Evolutionary conservation across 1,139 yeast genomes (phyloP), one percentile per base, ranked within the genome.

Genomic region (Geotrichum histeridarum): DNA sequence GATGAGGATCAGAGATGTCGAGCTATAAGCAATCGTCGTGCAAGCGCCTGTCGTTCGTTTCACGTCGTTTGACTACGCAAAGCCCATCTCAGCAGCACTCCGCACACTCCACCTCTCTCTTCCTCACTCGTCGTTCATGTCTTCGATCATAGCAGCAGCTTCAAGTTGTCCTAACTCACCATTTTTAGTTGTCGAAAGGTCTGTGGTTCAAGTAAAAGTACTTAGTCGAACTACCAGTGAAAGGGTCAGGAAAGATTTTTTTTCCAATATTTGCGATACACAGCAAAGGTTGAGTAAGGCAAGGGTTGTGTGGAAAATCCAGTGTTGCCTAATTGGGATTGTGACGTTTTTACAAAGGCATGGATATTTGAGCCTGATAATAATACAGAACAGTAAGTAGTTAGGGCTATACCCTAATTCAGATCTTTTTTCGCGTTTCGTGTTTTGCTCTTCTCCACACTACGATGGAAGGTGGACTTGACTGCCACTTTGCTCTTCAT

Each of bases 171-270:
- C 11, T 12, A 9, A 51, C 54, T 51, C 37, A 51, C 54, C 54
- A 51, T 51, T 33, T 51, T 51, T 33, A 39, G 15, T 41, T 48
- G 35, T 37, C 45, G 42, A 50, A 50, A 39, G 53, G 52, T 41
- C 36, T 50, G 53, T 45, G 47, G 48, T 42, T 50, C 48, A 22
- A n/a, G 48, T 27, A 17, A 18, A 14, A 33, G 32, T 33, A 33
- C 42, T 22, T 50, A 33, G 53, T 50, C 53, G 54, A 45, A 51
- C 54, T 51, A 42, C 54, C 54, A 47, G 41, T 45, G 42, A 50
- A 50, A 39, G 53, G 48, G 36, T 36, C 42, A 36, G 35, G 43
- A 32, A 37, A 42, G 41, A 42, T 31, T 38, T 48, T 48, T 45
- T 48, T 48, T 31, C 37, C 31, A 37, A 12, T 22, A 22, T 37